A percentile compares a stretch with the other conserved stretches of the same genome.
These are phyloP conservation scores for Mrakia gelida DNA, from an alignment of 768 basidiomycete species.

Conservation along the genomic window DNA sequence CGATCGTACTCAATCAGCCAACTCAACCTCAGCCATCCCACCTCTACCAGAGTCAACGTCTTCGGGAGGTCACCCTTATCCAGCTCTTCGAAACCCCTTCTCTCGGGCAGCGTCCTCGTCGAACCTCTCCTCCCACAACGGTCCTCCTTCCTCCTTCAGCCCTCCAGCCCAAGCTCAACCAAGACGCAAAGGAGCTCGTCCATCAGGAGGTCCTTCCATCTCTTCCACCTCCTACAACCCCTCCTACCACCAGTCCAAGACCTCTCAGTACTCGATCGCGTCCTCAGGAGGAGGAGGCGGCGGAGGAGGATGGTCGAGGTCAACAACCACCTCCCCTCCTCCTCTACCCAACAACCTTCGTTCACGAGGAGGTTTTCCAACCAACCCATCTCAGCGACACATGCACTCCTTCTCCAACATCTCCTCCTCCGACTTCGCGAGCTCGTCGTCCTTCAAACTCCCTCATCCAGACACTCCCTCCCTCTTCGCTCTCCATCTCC, in stretches of 20 bases:
- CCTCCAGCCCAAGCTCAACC: neutral
- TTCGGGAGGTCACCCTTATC: constrained; percentile 33
- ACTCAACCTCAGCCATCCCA: neutral
- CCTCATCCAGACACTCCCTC: constrained; percentile 31
- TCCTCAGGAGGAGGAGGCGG: constrained; percentile 16
- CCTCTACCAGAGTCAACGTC: constrained; percentile 28
- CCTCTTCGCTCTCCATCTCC: constrained; percentile 33
- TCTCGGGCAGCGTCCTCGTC: constrained; percentile 34
- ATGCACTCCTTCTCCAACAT: constrained; percentile 14
- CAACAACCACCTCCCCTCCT: constrained; percentile 24
- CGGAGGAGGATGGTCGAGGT: constrained; percentile 2
- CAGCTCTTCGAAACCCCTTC: constrained; percentile 42
- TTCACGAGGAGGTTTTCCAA: neutral
- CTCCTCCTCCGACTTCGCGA: constrained; percentile 12
- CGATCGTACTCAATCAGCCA: constrained; percentile 10
- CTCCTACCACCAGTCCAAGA: neutral
- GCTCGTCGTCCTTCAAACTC: constrained; percentile 4
- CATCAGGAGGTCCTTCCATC: constrained; percentile 5
- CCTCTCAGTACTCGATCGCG: constrained; percentile 8
- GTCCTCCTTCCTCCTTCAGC: constrained; percentile 13
- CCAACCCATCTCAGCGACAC: constrained; percentile 19
- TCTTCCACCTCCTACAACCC: constrained; percentile 4
- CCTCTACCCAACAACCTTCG: constrained; percentile 16
- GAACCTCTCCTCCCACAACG: neutral
- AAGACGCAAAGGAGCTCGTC: neutral